phyloP scores from a whole-genome alignment of 352 stramenopile genomes.

The Globisporangium canariense region DNA sequence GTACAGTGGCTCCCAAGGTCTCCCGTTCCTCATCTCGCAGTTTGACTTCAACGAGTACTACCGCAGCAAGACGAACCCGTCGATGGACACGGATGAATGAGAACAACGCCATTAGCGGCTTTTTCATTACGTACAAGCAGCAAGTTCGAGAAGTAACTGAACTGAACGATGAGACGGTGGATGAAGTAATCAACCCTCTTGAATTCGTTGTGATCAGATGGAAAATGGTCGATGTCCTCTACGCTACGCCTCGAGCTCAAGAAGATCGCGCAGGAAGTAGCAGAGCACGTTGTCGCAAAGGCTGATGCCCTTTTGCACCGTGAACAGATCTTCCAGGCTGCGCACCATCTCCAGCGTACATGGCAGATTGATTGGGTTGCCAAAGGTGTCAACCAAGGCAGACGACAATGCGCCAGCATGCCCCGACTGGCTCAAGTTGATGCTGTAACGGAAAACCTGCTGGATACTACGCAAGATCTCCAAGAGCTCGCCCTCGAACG shows the following conservation, averaged over 20 bases:
- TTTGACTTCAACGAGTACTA: slow-evolving; percentile 94
- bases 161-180: background rate
- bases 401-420: background rate
- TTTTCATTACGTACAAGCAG: background rate
- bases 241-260: slow-evolving; percentile 25
- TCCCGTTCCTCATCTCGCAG: slow-evolving; percentile 84
- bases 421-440: background rate
- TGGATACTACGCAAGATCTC: slow-evolving; percentile 35
- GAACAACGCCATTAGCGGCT: slow-evolving; percentile 5
- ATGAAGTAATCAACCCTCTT: slow-evolving; percentile 1
- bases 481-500: slow-evolving; percentile 31
- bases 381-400: slow-evolving; percentile 38
- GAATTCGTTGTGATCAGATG: background rate
- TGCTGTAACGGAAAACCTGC: slow-evolving; percentile 27
- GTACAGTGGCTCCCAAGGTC: slow-evolving; percentile 62
- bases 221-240: background rate
- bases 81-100: slow-evolving; percentile 48
- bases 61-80: slow-evolving; percentile 42
- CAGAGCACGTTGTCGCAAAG: slow-evolving; percentile 55
- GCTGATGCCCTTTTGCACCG: slow-evolving; percentile 33
- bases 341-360: slow-evolving; percentile 48
- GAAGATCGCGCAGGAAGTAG: slow-evolving; percentile 68
- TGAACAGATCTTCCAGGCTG: slow-evolving; percentile 50
- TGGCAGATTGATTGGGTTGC: slow-evolving; percentile 35
- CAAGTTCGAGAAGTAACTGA: background rate